These are phyloP conservation scores for Boechera stricta DNA, from an alignment of 345 rosid species.

Conservation along the genomic window DNA sequence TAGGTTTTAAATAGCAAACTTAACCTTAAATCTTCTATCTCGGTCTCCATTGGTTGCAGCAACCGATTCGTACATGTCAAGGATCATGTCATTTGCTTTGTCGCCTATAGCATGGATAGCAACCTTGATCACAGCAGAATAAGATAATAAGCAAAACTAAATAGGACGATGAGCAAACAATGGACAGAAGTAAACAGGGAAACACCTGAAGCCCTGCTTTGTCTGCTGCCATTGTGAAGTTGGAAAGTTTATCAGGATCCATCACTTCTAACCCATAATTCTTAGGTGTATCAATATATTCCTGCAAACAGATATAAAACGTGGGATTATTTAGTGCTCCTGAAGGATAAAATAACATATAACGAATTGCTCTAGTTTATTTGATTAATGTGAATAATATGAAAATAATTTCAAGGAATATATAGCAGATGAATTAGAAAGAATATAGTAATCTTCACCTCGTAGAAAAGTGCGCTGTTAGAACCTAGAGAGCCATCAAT, in stretches of 20 bases:
- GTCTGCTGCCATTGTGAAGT: slow-evolving; percentile 77
- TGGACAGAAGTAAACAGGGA: slow-evolving; percentile 19
- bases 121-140: slow-evolving; percentile 56
- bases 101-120: slow-evolving; percentile 96
- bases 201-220: slow-evolving; percentile 81
- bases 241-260: slow-evolving; percentile 63
- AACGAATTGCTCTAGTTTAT: not conserved
- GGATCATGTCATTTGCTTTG: slow-evolving; percentile 78
- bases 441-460: slow-evolving; percentile 53
- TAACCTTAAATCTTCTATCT: slow-evolving; percentile 87
- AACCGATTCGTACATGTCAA: slow-evolving; percentile 67
- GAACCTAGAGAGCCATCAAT: slow-evolving; percentile 94
- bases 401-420: not conserved
- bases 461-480: slow-evolving; percentile 83
- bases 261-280: slow-evolving; percentile 69
- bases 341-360: not conserved
- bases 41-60: slow-evolving; percentile 67
- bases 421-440: not conserved
- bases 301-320: slow-evolving; percentile 50
- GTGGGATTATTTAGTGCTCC: not conserved
- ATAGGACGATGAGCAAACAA: slow-evolving; percentile 15
- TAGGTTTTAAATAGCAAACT: slow-evolving; percentile 31
- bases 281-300: slow-evolving; percentile 70
- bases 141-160: not conserved
- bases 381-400: not conserved